phyloP scores from a whole-genome alignment of 1,284 basidiomycete genomes.

The Boletus semigastroideus region DNA sequence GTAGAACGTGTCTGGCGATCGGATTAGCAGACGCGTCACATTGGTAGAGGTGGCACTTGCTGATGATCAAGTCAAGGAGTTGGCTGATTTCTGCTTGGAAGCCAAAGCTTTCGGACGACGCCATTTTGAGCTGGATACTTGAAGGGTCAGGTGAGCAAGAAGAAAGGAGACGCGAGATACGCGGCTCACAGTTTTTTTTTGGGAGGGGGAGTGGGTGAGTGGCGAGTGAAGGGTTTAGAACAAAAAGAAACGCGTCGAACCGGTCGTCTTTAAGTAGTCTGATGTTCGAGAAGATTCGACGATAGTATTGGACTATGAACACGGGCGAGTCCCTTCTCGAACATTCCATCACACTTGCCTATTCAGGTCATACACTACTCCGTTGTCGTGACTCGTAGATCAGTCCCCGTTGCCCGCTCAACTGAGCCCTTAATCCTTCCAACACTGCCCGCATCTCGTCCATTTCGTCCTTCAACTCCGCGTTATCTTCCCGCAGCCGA shows the following conservation, averaged over 20 bases:
- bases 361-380: constrained; percentile 23
- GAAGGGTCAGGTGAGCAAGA: constrained; percentile 4
- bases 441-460: constrained; percentile 72
- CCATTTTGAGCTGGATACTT: constrained; percentile 47
- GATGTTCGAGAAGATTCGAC: constrained; percentile 60
- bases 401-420: constrained; percentile 47
- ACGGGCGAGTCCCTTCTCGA: constrained; percentile 27
- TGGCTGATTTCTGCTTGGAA: constrained; percentile 98
- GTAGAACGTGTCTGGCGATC: constrained; percentile 85
- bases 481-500: constrained; percentile 56
- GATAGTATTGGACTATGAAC: constrained; percentile 17
- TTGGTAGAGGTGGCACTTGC: constrained; percentile 42
- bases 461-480: constrained; percentile 57
- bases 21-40: not conserved
- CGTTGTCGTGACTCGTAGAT: constrained; percentile 33
- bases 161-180: not conserved
- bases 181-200: constrained; percentile 24
- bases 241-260: constrained; percentile 21
- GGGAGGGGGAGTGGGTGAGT: constrained; percentile 7
- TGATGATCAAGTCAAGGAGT: constrained; percentile 89
- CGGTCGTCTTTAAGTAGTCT: constrained; percentile 41
- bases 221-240: constrained; percentile 9
- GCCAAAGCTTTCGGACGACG: constrained; percentile 79
- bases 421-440: constrained; percentile 59
- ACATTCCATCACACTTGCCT: constrained; percentile 34